Evolutionary conservation across 2,329 filamentous ascomycete genomes (phyloP), one percentile per base, ranked within the genome.

Genomic region (Penicillium brasilianum): DNA sequence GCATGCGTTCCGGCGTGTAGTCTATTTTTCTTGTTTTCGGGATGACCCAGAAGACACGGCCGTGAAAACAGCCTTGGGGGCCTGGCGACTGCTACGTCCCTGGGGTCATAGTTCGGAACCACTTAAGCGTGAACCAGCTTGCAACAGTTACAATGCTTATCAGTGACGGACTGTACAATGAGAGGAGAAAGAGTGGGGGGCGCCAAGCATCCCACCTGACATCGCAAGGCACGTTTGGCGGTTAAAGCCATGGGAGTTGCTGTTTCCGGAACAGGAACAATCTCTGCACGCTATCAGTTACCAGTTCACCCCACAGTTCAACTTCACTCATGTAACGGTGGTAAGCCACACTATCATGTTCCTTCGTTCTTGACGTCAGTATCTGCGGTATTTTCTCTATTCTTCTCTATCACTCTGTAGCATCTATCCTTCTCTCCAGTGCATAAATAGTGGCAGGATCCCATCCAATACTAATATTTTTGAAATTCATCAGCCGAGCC

Each of bases 251-350:
- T 7, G 6, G 16, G 11, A 10, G 22, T 16, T 39, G 34, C 50
- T 39, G 50, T 39, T 39, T 53, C 37, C 50, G 50, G 50, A 28
- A 53, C 11, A n/a, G 28, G 8, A 18, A 39, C 13, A 28, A 16
- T 13, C 20, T 37, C 22, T 36, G 14, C 20, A 25, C 34, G 11
- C 34, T 11, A 36, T 18, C 20, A 18, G 7, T 39, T n/a, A 53
- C 10, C 22, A 13, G 30, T 37, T 30, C n/a, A 28, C 36, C 37
- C 36, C 50, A 53, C 50, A 53, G 30, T 30, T 14, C n/a, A 18
- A 37, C n/a, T 16, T 39, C 32, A n/a, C 20, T 22, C 50, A 53
- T 53, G 50, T 53, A 53, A 53, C 50, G 32, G 34, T 53, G 4
- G 34, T 25, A 39, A 53, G 22, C 9, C 37, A 18, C 18, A 39